Evolutionary conservation across 805 yeast genomes (phyloP).

Genomic region (Brettanomyces bruxellensis): DNA sequence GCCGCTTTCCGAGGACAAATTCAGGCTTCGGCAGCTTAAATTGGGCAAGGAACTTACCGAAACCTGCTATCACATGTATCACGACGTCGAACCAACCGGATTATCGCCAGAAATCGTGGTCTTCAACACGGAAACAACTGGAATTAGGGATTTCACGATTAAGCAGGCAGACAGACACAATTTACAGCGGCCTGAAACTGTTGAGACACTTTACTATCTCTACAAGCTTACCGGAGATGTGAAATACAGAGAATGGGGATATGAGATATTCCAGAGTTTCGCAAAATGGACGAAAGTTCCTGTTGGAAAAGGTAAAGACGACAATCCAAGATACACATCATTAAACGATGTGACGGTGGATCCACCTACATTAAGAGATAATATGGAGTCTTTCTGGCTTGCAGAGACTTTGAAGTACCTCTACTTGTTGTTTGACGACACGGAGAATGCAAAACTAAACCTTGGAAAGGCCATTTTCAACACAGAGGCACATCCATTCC

Average conservation of each 20-base stretch:
- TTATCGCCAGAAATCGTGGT: slow-evolving; percentile 83
- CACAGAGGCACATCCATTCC: slow-evolving; percentile 92
- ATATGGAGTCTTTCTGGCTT: slow-evolving; percentile 88
- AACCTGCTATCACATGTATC: slow-evolving; percentile 81
- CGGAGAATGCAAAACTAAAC: slow-evolving; percentile 43
- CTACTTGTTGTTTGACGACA: slow-evolving; percentile 66
- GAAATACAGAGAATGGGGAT: slow-evolving; percentile 83
- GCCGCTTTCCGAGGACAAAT: slow-evolving; percentile 46
- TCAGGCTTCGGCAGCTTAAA: slow-evolving; percentile 52
- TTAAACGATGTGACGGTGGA: slow-evolving; percentile 58
- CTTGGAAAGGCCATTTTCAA: slow-evolving; percentile 68
- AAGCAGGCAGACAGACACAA: slow-evolving; percentile 73
- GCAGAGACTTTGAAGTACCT: slow-evolving; percentile 88
- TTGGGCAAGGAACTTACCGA: slow-evolving; percentile 68
- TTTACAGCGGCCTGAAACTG: slow-evolving; percentile 89
- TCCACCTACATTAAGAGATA: slow-evolving; percentile 49
- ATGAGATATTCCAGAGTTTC: slow-evolving; percentile 71
- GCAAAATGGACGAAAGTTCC: slow-evolving; percentile 46
- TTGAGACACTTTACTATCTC: slow-evolving; percentile 74
- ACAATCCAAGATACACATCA: slow-evolving; percentile 44
- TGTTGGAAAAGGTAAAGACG: slow-evolving; percentile 35
- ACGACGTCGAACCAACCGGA: slow-evolving; percentile 61
- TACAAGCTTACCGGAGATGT: slow-evolving; percentile 74
- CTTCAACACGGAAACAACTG: slow-evolving; percentile 47
- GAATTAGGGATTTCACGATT: slow-evolving; percentile 50